Conservation (phyloP, 768 basidiomycete species). For the Leccinum fibrillosum region DNA sequence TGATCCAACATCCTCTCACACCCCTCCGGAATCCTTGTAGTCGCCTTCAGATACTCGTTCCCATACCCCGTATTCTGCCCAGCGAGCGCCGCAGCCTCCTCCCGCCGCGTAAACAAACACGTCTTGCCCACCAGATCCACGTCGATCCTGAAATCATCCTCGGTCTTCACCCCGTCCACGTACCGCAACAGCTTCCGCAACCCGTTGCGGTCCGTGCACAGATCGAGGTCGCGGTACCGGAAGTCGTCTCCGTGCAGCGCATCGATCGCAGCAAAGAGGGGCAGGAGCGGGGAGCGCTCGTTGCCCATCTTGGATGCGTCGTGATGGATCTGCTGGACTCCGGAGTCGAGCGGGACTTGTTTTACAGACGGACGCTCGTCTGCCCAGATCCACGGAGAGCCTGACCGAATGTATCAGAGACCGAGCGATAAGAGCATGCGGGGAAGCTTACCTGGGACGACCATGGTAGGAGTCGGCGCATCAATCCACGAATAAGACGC, state of each 20-base stretch:
- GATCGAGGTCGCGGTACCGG: constrained; percentile 36
- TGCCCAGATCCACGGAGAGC: constrained; percentile 58
- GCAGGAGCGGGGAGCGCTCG: constrained; percentile 40
- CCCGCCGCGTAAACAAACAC: constrained; percentile 55
- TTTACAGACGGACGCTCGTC: constrained; percentile 47
- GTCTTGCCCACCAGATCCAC: constrained; percentile 60
- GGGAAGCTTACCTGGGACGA: constrained; percentile 43
- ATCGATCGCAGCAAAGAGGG: constrained; percentile 61
- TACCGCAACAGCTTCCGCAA: constrained; percentile 63
- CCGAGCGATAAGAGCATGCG: neutral
- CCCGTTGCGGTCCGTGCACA: constrained; percentile 63
- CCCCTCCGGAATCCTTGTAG: constrained; percentile 44
- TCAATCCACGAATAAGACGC: constrained; percentile 58
- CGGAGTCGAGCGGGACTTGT: constrained; percentile 52
- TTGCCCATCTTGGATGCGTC: constrained; percentile 45
- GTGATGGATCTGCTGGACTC: constrained; percentile 51
- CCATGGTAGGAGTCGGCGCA: constrained; percentile 42
- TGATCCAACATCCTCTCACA: constrained; percentile 55
- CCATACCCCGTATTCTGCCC: constrained; percentile 46
- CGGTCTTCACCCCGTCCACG: constrained; percentile 24
- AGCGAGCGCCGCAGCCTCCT: constrained; percentile 32
- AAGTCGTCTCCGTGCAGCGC: constrained; percentile 26
- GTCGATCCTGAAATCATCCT: constrained; percentile 64
- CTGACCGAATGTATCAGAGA: neutral
- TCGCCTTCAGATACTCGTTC: constrained; percentile 57